Base-by-base conservation (phyloP, 495 filamentous ascomycete species). In the Amniculicola lignicola region DNA sequence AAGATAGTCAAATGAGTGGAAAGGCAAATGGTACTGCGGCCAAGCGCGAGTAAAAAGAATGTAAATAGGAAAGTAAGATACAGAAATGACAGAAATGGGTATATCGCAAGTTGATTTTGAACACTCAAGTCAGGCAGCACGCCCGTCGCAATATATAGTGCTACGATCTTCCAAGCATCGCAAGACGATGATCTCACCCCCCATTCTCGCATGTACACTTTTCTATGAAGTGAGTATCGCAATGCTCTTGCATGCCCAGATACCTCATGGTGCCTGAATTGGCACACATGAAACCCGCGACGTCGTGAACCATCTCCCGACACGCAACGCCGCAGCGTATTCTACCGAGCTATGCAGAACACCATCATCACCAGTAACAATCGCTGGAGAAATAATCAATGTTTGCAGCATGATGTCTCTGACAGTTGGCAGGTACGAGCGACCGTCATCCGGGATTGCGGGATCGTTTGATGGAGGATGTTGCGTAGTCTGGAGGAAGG, bases 311-410 rank as follows among this genome's bases (percentile, higher is more conserved):
- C 2, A n/a, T n/a, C n/a, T n/a, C 40, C 29, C 40, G 36, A 53
- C 49, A 11, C 37, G 38, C 23, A 46, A 27, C 56, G 56, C 56
- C 47, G 16, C 56, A 59, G 23, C 47, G 31, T 12, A 36, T 52
- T 59, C 27, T 59, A 27, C 56, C 56, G 39, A 39, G 14, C 56
- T 40, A 53, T 59, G 48, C 49, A 24, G 49, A 6, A 59, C 19
- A 39, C 19, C 14, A 10, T 19, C 7, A 3, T 10, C 31, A 41
- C 39, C 12, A 51, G 19, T 15, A 7, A 27, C 12, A 43, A 35
- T 18, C 2, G 11, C 15, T 1, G 15, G 11, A 18, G 1, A 1
- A 2, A n/a, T 2, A 53, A 59, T 39, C 47, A 33, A 29, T 52
- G 48, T 57, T 57, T 51, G 27, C 1, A 16, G 29, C 16, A 18